A percentile compares a stretch with the other conserved stretches of the same genome.
Conservation (phyloP, 306 rosid species). For the Cucurbita ficifolia region DNA sequence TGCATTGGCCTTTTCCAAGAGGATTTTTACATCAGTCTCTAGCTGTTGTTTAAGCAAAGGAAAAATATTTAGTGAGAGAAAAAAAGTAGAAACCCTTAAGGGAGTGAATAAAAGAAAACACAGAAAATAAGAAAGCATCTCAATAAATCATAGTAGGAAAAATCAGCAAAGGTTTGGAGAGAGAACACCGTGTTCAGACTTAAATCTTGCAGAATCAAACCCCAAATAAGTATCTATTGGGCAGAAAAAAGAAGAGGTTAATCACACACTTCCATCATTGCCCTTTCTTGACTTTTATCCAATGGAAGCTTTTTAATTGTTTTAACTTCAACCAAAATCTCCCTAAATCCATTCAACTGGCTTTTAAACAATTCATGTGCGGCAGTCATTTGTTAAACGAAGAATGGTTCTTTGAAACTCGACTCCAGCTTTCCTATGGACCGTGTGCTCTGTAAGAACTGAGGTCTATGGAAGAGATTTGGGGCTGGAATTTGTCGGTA, state of each 20-base stretch:
- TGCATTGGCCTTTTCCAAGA: constrained; percentile 50
- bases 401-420: not conserved
- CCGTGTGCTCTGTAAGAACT: not conserved
- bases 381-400: not conserved
- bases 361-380: not conserved
- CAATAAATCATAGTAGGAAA: too few species aligned
- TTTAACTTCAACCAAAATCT: not conserved
- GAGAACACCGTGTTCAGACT: too few species aligned
- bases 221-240: not conserved
- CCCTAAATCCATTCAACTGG: not conserved
- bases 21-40: constrained; percentile 83
- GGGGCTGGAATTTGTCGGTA: not conserved
- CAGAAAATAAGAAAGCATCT: too few species aligned
- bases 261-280: not conserved
- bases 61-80: not conserved
- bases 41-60: constrained; percentile 31
- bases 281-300: not conserved
- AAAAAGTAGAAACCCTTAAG: not conserved
- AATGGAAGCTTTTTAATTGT: not conserved
- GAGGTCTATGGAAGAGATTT: not conserved
- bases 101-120: too few species aligned
- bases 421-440: not conserved
- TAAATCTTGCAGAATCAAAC: too few species aligned
- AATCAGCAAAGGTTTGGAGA: too few species aligned
- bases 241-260: not conserved